Evolutionary conservation across 1,284 basidiomycete genomes (phyloP).

Genomic region (Omphalotus olearius): DNA sequence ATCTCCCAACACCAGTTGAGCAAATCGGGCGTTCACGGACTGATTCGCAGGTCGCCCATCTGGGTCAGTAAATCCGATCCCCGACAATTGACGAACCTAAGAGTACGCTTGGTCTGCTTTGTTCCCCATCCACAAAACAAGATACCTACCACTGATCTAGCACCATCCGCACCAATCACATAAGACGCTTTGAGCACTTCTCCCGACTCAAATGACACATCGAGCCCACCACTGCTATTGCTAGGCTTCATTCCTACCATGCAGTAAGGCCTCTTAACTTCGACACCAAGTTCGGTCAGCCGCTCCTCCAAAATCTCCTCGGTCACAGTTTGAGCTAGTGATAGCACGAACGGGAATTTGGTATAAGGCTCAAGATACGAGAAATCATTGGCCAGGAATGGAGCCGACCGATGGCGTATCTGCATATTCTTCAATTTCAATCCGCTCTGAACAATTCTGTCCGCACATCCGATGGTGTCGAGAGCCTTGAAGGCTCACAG

Average conservation of each 20-base stretch:
- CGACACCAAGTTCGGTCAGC: conserved; percentile 28
- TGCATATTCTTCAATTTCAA: conserved; percentile 24
- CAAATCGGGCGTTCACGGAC: conserved; percentile 21
- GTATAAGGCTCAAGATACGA: conserved; percentile 32
- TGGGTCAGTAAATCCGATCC: conserved; percentile 32
- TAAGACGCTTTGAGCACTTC: conserved; percentile 40
- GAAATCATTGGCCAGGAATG: conserved; percentile 29
- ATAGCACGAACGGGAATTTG: conserved; percentile 38
- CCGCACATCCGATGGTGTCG: conserved; percentile 40
- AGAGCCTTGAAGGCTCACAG: conserved; percentile 34
- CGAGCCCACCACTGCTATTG: conserved; percentile 20
- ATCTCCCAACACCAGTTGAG: conserved; percentile 32
- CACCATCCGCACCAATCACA: conserved; percentile 54
- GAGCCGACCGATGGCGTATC: conserved; percentile 27
- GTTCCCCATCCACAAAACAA: neutral
- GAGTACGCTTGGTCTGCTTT: neutral
- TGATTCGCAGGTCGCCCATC: conserved; percentile 19
- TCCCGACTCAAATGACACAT: conserved; percentile 49
- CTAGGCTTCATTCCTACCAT: conserved; percentile 28
- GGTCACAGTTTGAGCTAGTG: conserved; percentile 44
- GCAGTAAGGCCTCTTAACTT: conserved; percentile 32
- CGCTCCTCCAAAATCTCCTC: conserved; percentile 38
- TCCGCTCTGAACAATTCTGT: conserved; percentile 36
- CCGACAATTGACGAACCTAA: conserved; percentile 29
- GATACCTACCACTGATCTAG: conserved; percentile 42